Conservation (phyloP, 768 basidiomycete species). For the Leccinum fibrillosum region DNA sequence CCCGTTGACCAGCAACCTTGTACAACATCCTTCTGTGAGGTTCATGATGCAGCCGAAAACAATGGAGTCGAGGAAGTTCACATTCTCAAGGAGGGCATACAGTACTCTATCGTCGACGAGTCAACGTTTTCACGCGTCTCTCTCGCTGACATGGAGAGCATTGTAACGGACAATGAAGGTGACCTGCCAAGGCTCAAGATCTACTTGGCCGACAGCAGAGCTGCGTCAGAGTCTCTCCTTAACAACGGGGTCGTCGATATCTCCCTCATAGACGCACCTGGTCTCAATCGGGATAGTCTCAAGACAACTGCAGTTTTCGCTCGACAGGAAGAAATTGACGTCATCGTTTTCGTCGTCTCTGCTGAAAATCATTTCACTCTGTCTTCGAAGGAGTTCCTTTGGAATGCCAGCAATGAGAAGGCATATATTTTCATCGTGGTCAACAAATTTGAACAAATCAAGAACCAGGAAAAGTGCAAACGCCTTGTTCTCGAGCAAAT, state of each 20-base stretch:
- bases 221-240: constrained; percentile 78
- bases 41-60: constrained; percentile 86
- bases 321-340: constrained; percentile 97
- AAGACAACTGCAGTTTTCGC: constrained; percentile 95
- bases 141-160: constrained; percentile 70
- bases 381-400: constrained; percentile 91
- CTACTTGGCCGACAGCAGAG: constrained; percentile 80
- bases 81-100: constrained; percentile 61
- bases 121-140: constrained; percentile 70
- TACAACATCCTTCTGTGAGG: constrained; percentile 96
- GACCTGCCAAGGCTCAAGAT: constrained; percentile 75
- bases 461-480: constrained; percentile 91
- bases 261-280: constrained; percentile 97
- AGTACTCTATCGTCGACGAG: constrained; percentile 69
- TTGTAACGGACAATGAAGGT: constrained; percentile 60
- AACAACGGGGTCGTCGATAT: constrained; percentile 97
- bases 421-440: constrained; percentile 98
- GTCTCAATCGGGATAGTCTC: constrained; percentile 91
- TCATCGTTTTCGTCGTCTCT: constrained; percentile 96
- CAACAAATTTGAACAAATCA: constrained; percentile 95
- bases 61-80: constrained; percentile 82
- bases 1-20: constrained; percentile 98
- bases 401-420: constrained; percentile 92
- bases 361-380: constrained; percentile 99
- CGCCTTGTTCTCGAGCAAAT: constrained; percentile 91